Evolutionary conservation across 345 rosid species (phyloP).

Genomic region (Adansonia digitata): DNA sequence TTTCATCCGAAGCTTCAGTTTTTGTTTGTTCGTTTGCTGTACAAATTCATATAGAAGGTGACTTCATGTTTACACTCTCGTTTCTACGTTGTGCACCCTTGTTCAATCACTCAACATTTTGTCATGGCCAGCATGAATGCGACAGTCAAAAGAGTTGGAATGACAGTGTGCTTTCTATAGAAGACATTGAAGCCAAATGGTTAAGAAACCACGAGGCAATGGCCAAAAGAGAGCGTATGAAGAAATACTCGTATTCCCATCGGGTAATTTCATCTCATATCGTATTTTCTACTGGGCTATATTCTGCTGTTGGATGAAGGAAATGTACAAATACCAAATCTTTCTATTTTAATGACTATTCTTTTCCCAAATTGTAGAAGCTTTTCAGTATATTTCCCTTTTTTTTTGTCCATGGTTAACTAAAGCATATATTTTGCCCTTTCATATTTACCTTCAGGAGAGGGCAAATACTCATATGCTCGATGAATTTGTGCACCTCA

Average conservation of each 20-base stretch:
- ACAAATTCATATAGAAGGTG: neutral
- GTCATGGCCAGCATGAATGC: conserved; percentile 29
- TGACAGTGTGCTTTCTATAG: conserved; percentile 46
- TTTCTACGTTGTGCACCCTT: neutral
- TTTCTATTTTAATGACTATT: neutral
- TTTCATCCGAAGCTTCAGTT: neutral
- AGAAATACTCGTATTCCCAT: conserved; percentile 71
- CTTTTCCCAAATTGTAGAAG: neutral
- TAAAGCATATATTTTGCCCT: neutral
- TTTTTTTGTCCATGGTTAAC: neutral
- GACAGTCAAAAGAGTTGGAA: conserved; percentile 54
- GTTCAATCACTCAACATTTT: neutral
- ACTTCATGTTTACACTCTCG: neutral
- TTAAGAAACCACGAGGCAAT: conserved; percentile 56
- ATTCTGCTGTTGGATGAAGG: neutral
- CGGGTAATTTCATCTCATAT: conserved; percentile 35
- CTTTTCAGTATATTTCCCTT: neutral
- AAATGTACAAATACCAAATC: neutral
- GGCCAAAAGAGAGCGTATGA: conserved; percentile 63
- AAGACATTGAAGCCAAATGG: conserved; percentile 54
- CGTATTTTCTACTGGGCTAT: neutral
- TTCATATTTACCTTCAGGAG: conserved; percentile 41
- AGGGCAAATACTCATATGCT: conserved; percentile 40
- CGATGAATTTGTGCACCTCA: conserved; percentile 34
- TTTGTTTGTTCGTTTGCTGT: neutral